Evolutionary conservation across 345 rosid genomes (phyloP), one percentile per base, ranked within the genome.

Genomic region (Anastatica hierochuntica): DNA sequence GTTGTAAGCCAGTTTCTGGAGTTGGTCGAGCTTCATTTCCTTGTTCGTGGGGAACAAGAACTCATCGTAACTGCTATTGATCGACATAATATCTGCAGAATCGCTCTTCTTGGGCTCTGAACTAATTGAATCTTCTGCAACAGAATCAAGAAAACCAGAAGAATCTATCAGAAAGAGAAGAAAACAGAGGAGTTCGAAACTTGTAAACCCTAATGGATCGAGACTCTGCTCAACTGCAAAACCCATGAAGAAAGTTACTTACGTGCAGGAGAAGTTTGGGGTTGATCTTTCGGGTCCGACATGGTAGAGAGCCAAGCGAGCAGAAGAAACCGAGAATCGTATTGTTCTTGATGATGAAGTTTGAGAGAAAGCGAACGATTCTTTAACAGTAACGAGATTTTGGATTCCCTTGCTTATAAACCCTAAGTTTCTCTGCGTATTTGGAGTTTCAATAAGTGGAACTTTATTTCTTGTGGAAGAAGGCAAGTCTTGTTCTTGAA

Each of bases 101-200:
- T 9, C n/a, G 34, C 52, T 53, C 37, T 62, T 62, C 40, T 61
- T 61, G 1, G 23, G 8, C 15, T 37, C 30, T 20, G 26, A 15
- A 17, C 8, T 18, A 45, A 11, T 5, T 21, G 53, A 9, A 37
- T 19, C 48, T 12, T 45, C 14, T 27, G 53, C 37, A 43, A 43
- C 29, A 37, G 41, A 34, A 45, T 19, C 68, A 62, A 44, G 30
- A 62, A n/a, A n/a, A n/a, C n/a, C n/a, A n/a, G n/a, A n/a, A n/a
- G n/a, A n/a, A n/a, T n/a, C n/a, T n/a, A n/a, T n/a, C n/a, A n/a
- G n/a, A n/a, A n/a, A n/a, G n/a, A n/a, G n/a, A n/a, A n/a, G n/a
- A n/a, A n/a, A n/a, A n/a, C n/a, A n/a, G n/a, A n/a, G n/a, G n/a
- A n/a, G n/a, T n/a, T n/a, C n/a, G n/a, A n/a, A n/a, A n/a, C n/a